Base-by-base conservation (phyloP, 2,329 filamentous ascomycete genomes). In the Venturia pyrina region DNA sequence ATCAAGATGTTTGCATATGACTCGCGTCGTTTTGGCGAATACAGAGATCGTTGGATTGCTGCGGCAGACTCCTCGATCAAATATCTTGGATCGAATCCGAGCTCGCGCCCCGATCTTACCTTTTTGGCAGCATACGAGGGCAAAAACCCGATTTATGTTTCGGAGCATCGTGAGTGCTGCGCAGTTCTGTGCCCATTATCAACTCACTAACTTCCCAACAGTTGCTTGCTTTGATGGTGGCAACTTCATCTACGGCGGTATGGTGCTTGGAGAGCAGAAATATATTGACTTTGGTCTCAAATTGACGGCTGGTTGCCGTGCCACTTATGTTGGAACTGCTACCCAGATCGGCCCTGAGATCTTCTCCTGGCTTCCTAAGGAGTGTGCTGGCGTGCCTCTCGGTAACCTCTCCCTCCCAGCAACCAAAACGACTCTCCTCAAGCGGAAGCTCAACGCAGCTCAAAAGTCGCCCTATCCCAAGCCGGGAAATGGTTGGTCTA, bases 1-100 rank as follows among this genome's bases (percentile, higher is more conserved):
- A 88, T 96, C 75, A 96, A 96, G 80, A 93, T 95, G 89, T 96
- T 87, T 71, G 76, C 93, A 65, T 96, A 96, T 74, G 88, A 93
- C 72, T 81, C 85, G 0, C 70, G 74, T 6, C 81, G 85, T 3
- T 96, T 89, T 71, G 76, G 72, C 1, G 68, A 75, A 2, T 91
- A 93, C 77, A 86, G 82, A 71, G 87, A 93, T 68, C 85, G 86
- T 40, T 96, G 91, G 91, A 78, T 90, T 53, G 73, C 81, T 0
- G 91, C 91, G 1, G 89, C 87, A 64, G 87, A 96, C 70, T 91
- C 88, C 7, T 87, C 87, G 6, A 93, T 95, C 61, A 74, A 82
- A 67, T 81, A 91, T 71, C 82, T 96, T 8, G 81, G 85, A 17
- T 90, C 86, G 21, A 85, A 89, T 72, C 91, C 90, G 0, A 78